Evolutionary conservation across 2,329 filamentous ascomycete genomes (phyloP).

Genomic region (Xylariaceae sp.): DNA sequence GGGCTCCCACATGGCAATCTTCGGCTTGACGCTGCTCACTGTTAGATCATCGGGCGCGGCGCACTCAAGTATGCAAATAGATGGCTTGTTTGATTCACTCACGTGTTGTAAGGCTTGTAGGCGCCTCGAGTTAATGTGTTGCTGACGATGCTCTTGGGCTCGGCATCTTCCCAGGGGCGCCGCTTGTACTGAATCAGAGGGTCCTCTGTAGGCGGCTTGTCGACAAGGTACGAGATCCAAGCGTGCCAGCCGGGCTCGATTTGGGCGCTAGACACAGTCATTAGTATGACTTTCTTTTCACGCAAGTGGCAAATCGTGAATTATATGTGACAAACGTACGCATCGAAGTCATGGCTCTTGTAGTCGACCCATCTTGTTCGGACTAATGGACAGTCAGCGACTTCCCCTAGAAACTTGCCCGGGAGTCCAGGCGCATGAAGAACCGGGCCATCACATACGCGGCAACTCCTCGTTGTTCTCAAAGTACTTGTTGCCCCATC

Average conservation of each 20-base stretch:
- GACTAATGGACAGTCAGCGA: constrained; percentile 47
- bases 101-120: constrained; percentile 95
- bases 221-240: constrained; percentile 92
- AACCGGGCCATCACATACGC: constrained; percentile 48
- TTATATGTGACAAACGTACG: constrained; percentile 44
- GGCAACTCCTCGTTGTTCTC: constrained; percentile 95
- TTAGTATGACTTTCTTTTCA: constrained; percentile 10
- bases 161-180: constrained; percentile 69
- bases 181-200: constrained; percentile 60
- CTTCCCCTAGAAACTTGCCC: not conserved
- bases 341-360: constrained; percentile 77
- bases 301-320: not conserved
- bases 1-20: constrained; percentile 51
- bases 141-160: constrained; percentile 65
- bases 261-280: constrained; percentile 52
- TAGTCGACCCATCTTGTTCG: constrained; percentile 98
- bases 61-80: constrained; percentile 1
- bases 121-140: constrained; percentile 70
- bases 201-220: constrained; percentile 78
- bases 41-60: constrained; percentile 18
- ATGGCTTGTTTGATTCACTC: constrained; percentile 39
- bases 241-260: constrained; percentile 97
- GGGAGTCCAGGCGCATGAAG: not conserved
- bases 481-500: constrained; percentile 95
- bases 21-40: constrained; percentile 45